These are phyloP conservation scores for Periconia sp. DNA, from an alignment of 2,329 filamentous ascomycete species.

Conservation along the genomic window DNA sequence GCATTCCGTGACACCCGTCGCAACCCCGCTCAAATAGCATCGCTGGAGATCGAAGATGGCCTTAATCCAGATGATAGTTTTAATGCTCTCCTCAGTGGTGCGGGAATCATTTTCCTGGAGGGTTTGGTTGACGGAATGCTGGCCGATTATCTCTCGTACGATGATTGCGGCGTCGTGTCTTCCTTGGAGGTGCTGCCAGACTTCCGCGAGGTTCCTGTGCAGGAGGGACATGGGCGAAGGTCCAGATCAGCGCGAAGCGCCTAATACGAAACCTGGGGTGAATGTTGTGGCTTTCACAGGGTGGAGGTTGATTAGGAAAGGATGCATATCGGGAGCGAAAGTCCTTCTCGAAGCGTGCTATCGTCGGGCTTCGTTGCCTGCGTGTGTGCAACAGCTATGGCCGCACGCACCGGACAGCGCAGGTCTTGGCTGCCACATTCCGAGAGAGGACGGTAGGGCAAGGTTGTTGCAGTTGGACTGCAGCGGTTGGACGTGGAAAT, in stretches of 20 bases:
- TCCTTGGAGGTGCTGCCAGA: constrained; percentile 43
- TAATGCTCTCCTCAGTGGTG: constrained; percentile 29
- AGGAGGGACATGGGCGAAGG: constrained; percentile 24
- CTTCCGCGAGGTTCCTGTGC: constrained; percentile 42
- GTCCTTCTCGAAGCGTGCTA: constrained; percentile 11
- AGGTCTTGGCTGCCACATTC: constrained; percentile 27
- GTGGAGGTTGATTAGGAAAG: constrained; percentile 13
- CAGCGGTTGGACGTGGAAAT: constrained; percentile 19
- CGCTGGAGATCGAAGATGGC: constrained; percentile 45
- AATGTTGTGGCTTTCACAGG: constrained; percentile 22
- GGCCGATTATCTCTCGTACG: constrained; percentile 43
- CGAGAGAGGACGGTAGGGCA: constrained; percentile 17
- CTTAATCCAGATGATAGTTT: constrained; percentile 44
- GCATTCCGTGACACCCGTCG: constrained; percentile 32
- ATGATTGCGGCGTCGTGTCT: constrained; percentile 43
- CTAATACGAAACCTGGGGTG: constrained; percentile 18
- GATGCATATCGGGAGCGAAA: constrained; percentile 24
- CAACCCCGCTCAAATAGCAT: constrained; percentile 37
- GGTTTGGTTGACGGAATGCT: constrained; percentile 38
- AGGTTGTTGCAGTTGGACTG: constrained; percentile 13
- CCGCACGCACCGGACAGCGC: constrained; percentile 17
- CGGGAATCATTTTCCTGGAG: constrained; percentile 29
- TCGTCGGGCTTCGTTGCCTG: constrained; percentile 16
- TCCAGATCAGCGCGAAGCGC: constrained; percentile 16
- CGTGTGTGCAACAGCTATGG: constrained; percentile 19